These are phyloP conservation scores for Cavenderia fasciculata DNA, from an alignment of 78 protist genomes.

Conservation along the genomic window DNA sequence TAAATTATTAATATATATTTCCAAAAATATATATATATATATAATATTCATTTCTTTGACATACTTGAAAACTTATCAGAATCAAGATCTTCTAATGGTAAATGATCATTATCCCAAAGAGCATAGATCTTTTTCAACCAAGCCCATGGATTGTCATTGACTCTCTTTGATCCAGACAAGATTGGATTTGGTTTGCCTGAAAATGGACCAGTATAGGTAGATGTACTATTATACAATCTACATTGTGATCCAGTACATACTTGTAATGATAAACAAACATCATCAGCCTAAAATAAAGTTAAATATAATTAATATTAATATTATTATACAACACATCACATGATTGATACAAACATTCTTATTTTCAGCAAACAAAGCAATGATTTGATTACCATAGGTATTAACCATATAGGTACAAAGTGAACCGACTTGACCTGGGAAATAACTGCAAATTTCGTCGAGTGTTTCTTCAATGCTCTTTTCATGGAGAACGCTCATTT, in stretches of 20 bases:
- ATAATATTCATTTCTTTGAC: not conserved
- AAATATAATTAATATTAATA: not conserved
- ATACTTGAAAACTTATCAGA: slow-evolving; percentile 40
- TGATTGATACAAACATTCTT: not conserved
- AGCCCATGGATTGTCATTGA: slow-evolving; percentile 29
- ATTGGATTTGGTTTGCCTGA: not conserved
- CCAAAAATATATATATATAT: too few relatives aligned
- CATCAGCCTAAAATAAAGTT: slow-evolving; percentile 39
- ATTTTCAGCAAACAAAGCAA: slow-evolving; percentile 16
- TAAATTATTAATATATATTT: not conserved
- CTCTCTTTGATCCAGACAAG: not conserved
- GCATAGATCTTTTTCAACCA: slow-evolving; percentile 44
- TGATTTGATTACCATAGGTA: slow-evolving; percentile 22
- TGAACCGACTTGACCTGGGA: slow-evolving; percentile 25
- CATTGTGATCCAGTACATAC: slow-evolving; percentile 60
- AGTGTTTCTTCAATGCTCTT: slow-evolving; percentile 39
- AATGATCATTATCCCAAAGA: not conserved
- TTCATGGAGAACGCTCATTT: slow-evolving; percentile 52
- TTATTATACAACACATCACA: not conserved
- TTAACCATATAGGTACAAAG: slow-evolving; percentile 34
- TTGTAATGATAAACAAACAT: slow-evolving; percentile 49
- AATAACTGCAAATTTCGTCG: slow-evolving; percentile 43
- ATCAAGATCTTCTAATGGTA: slow-evolving; percentile 73
- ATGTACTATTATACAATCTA: slow-evolving; percentile 35
- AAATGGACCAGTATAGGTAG: not conserved